Percentiles rank a stretch among this genome's conserved stretches.
phyloP scores from a whole-genome alignment of 2,329 filamentous ascomycete species.

The Scedosporium aurantiacum region DNA sequence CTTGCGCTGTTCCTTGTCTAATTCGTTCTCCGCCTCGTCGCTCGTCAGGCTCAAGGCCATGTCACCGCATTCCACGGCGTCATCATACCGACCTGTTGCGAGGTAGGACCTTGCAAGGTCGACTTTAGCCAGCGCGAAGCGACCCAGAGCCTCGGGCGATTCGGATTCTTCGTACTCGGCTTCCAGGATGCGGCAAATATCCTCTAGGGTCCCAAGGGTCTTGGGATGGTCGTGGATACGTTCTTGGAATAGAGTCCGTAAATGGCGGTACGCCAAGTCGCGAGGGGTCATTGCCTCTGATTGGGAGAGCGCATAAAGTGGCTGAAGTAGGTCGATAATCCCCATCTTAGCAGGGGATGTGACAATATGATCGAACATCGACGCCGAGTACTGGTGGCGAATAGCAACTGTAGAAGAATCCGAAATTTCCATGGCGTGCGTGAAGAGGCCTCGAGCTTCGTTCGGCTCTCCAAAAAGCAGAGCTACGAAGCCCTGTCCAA shows the following conservation, averaged over 20 bases:
- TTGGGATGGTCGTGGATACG: slow-evolving; percentile 57
- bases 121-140: slow-evolving; percentile 72
- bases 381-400: slow-evolving; percentile 68
- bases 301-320: slow-evolving; percentile 80
- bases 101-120: slow-evolving; percentile 81
- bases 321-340: slow-evolving; percentile 62
- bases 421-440: slow-evolving; percentile 87
- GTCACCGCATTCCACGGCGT: slow-evolving; percentile 70
- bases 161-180: slow-evolving; percentile 76
- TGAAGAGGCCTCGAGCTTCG: slow-evolving; percentile 78
- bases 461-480: slow-evolving; percentile 60
- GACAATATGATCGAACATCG: slow-evolving; percentile 72
- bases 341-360: slow-evolving; percentile 37
- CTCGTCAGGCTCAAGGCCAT: slow-evolving; percentile 67
- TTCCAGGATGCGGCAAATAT: slow-evolving; percentile 61
- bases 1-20: slow-evolving; percentile 52
- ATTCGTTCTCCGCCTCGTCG: slow-evolving; percentile 57
- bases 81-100: slow-evolving; percentile 50
- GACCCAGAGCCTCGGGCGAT: slow-evolving; percentile 59
- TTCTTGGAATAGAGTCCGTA: slow-evolving; percentile 72
- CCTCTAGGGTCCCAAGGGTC: slow-evolving; percentile 52
- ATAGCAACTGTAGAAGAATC: slow-evolving; percentile 63
- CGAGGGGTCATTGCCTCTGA: slow-evolving; percentile 59
- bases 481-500: slow-evolving; percentile 83
- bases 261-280: slow-evolving; percentile 63